A percentile compares a stretch with the other conserved stretches of the same genome.
Evolutionary conservation across 2,329 filamentous ascomycete species (phyloP).

Genomic region (Amauroascus niger): DNA sequence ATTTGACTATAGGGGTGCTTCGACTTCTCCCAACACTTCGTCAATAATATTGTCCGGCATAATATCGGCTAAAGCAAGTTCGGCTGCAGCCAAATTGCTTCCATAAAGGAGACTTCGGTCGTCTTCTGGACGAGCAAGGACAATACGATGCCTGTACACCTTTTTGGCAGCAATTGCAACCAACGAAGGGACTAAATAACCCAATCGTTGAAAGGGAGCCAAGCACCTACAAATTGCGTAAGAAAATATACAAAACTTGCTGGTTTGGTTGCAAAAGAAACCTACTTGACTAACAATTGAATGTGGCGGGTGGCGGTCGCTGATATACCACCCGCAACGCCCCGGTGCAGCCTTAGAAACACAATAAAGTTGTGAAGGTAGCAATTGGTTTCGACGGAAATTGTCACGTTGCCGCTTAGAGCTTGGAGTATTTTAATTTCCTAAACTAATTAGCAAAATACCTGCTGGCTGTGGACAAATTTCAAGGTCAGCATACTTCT

Average conservation of each 20-base stretch:
- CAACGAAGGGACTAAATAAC: conserved; percentile 74
- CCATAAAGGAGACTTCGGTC: conserved; percentile 93
- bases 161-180: conserved; percentile 75
- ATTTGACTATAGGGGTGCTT: conserved; percentile 44
- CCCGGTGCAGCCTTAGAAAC: conserved; percentile 80
- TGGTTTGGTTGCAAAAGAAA: conserved; percentile 8
- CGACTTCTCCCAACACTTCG: conserved; percentile 48
- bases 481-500: conserved; percentile 1
- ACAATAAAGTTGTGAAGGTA: conserved; percentile 83
- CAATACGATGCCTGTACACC: conserved; percentile 75
- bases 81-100: conserved; percentile 62
- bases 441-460: conserved; percentile 17
- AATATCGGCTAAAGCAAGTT: conserved; percentile 52
- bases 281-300: conserved; percentile 52
- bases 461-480: neutral
- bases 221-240: conserved; percentile 47
- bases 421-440: conserved; percentile 50
- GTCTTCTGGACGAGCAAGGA: conserved; percentile 56
- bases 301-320: conserved; percentile 72
- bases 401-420: conserved; percentile 49
- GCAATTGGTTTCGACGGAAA: conserved; percentile 67
- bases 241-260: conserved; percentile 16
- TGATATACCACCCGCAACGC: conserved; percentile 67
- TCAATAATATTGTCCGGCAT: conserved; percentile 50
- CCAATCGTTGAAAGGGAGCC: conserved; percentile 68